Percentiles rank a stretch among this genome's conserved stretches.
phyloP scores from a whole-genome alignment of 768 basidiomycete genomes.

The Tylopilus felleus region DNA sequence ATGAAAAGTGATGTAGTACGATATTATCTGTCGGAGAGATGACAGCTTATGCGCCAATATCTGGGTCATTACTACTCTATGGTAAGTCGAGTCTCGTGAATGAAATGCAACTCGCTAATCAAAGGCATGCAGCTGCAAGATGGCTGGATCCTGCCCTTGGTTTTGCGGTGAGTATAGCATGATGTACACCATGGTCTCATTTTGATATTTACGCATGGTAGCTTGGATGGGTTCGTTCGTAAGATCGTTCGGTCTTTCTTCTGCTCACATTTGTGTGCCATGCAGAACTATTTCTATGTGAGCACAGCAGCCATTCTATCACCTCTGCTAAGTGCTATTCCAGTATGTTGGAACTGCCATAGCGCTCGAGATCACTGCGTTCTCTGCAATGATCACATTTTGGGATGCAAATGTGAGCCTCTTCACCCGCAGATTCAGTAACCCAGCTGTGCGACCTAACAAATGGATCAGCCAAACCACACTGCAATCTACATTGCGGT shows the following conservation, averaged over 20 bases:
- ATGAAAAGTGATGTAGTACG: slow-evolving; percentile 17
- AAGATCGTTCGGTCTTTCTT: neutral
- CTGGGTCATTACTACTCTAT: slow-evolving; percentile 28
- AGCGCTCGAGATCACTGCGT: slow-evolving; percentile 50
- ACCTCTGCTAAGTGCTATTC: neutral
- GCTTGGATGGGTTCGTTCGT: slow-evolving; percentile 25
- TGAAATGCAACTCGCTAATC: neutral
- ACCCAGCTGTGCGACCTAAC: slow-evolving; percentile 6
- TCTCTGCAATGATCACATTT: slow-evolving; percentile 47
- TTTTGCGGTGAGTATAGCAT: slow-evolving; percentile 25
- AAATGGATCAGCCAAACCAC: slow-evolving; percentile 30
- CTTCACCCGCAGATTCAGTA: neutral
- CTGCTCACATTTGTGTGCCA: neutral
- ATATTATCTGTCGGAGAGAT: slow-evolving; percentile 30
- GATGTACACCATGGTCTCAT: neutral
- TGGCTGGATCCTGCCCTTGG: slow-evolving; percentile 33
- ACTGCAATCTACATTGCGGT: slow-evolving; percentile 39
- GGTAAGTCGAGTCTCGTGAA: slow-evolving; percentile 10
- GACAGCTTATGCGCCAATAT: slow-evolving; percentile 28
- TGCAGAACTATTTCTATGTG: slow-evolving; percentile 36
- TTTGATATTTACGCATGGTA: neutral
- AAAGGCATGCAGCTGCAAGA: slow-evolving; percentile 22
- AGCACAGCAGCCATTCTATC: neutral
- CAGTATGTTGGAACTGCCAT: slow-evolving; percentile 35
- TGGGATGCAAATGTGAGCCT: slow-evolving; percentile 38